Percentiles rank a stretch among this genome's conserved stretches.
Conservation (phyloP, 1,284 basidiomycete genomes). For the Retiboletus flavoniger region DNA sequence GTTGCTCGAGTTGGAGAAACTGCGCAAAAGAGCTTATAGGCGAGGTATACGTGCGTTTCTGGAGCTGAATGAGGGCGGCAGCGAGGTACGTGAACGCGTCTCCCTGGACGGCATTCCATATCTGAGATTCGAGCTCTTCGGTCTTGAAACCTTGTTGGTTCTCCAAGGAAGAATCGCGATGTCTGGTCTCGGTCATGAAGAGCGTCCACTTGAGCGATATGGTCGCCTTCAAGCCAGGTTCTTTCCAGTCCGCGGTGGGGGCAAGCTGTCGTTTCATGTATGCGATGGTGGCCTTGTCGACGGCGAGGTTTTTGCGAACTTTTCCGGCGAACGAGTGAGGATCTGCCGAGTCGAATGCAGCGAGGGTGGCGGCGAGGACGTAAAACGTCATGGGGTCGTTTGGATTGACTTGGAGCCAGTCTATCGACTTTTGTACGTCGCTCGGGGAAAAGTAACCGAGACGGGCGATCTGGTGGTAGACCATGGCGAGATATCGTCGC, state of each 20-base stretch:
- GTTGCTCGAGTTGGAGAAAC: constrained; percentile 46
- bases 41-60: constrained; percentile 43
- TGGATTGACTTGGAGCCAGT: constrained; percentile 64
- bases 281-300: constrained; percentile 44
- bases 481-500: constrained; percentile 59
- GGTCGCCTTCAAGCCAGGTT: constrained; percentile 72
- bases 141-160: constrained; percentile 67
- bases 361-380: constrained; percentile 66
- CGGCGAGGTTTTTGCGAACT: constrained; percentile 47
- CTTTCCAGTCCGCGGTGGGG: constrained; percentile 61
- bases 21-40: constrained; percentile 48
- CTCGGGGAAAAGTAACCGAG: constrained; percentile 57
- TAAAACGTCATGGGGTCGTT: constrained; percentile 71
- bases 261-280: constrained; percentile 60
- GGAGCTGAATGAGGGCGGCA: constrained; percentile 52
- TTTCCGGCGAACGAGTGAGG: constrained; percentile 46
- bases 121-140: constrained; percentile 76
- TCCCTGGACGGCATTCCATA: constrained; percentile 79
- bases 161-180: constrained; percentile 66
- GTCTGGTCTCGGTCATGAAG: constrained; percentile 74
- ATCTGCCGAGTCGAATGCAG: constrained; percentile 68
- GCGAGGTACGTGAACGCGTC: constrained; percentile 81
- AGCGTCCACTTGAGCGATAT: constrained; percentile 86
- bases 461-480: constrained; percentile 63
- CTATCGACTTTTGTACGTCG: constrained; percentile 60